These are phyloP conservation scores for Coniophora puteana DNA, from an alignment of 1,284 basidiomycete species.

Conservation along the genomic window DNA sequence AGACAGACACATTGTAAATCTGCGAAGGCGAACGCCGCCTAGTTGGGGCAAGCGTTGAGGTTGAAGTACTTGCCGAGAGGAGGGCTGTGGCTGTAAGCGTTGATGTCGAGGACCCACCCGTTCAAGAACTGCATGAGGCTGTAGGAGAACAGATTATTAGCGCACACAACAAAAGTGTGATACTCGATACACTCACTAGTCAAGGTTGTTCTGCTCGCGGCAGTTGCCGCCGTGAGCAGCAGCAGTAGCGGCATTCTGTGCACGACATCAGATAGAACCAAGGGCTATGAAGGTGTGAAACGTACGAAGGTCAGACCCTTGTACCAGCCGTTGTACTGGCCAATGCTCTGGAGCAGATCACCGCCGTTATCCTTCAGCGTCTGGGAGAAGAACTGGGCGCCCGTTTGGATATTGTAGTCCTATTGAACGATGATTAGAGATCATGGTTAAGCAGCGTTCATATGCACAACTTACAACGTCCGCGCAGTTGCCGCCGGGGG, in stretches of 20 bases:
- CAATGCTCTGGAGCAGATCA: constrained; percentile 61
- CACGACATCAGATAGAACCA: constrained; percentile 9
- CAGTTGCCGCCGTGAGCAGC: constrained; percentile 55
- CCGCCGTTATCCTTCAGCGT: constrained; percentile 51
- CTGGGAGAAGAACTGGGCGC: constrained; percentile 55
- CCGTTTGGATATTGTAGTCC: constrained; percentile 69
- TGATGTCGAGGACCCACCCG: constrained; percentile 70
- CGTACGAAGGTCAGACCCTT: constrained; percentile 58
- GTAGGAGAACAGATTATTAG: constrained; percentile 23
- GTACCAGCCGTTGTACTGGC: constrained; percentile 80
- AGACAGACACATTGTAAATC: too few relatives aligned
- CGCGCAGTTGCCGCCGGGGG: constrained; percentile 61
- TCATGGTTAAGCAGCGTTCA: neutral
- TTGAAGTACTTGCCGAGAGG: constrained; percentile 71
- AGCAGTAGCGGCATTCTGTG: constrained; percentile 54
- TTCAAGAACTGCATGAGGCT: constrained; percentile 79
- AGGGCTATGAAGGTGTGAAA: constrained; percentile 10
- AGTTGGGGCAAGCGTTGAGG: constrained; percentile 44
- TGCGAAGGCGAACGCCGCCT: too few relatives aligned
- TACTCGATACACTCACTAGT: constrained; percentile 53
- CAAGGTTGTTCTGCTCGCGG: constrained; percentile 73
- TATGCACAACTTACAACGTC: constrained; percentile 47
- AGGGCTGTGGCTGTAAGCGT: constrained; percentile 44
- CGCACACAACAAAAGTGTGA: constrained; percentile 1
- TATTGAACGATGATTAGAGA: constrained; percentile 22